Percentiles rank a stretch among this genome's conserved stretches.
Conservation (phyloP, 2,329 filamentous ascomycete genomes). For the Sporothrix pseudoabietina region DNA sequence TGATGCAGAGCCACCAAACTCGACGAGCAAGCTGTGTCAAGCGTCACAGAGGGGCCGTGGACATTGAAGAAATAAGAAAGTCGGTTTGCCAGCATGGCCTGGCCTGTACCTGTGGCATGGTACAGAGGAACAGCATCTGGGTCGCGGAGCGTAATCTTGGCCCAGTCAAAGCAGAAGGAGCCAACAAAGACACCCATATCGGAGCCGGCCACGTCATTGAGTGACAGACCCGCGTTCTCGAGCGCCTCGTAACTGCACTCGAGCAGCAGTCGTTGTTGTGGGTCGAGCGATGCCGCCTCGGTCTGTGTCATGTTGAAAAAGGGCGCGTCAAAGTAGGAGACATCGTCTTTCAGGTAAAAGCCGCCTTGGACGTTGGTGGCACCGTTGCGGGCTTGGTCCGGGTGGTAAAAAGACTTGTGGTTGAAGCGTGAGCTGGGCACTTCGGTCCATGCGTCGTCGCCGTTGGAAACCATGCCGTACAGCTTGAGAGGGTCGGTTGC, state of each 20-base stretch:
- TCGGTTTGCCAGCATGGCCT: constrained; percentile 46
- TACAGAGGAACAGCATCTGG: constrained; percentile 39
- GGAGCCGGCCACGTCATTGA: constrained; percentile 34
- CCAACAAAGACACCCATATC: constrained; percentile 36
- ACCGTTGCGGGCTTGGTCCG: constrained; percentile 35
- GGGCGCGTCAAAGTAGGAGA: constrained; percentile 37
- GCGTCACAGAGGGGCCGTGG: constrained; percentile 46
- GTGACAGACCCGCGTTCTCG: constrained; percentile 37
- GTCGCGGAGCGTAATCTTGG: constrained; percentile 35
- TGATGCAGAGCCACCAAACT: constrained; percentile 47
- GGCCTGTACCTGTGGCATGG: constrained; percentile 42
- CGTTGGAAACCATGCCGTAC: constrained; percentile 39
- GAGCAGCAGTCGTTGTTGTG: constrained; percentile 35
- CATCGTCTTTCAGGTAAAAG: constrained; percentile 39
- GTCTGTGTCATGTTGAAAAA: constrained; percentile 40
- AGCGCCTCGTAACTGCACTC: constrained; percentile 38
- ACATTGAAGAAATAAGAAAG: constrained; percentile 49
- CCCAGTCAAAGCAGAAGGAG: constrained; percentile 40
- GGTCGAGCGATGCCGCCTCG: constrained; percentile 39
- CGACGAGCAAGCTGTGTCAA: constrained; percentile 52
- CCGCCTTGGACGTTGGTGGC: constrained; percentile 41
- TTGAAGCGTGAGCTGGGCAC: constrained; percentile 40
- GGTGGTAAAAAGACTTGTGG: constrained; percentile 43
- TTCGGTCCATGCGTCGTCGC: constrained; percentile 32
- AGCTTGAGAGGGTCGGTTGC: constrained; percentile 40